Evolutionary conservation across 2,329 filamentous ascomycete species (phyloP).

Genomic region (Fusarium phyllophilum): DNA sequence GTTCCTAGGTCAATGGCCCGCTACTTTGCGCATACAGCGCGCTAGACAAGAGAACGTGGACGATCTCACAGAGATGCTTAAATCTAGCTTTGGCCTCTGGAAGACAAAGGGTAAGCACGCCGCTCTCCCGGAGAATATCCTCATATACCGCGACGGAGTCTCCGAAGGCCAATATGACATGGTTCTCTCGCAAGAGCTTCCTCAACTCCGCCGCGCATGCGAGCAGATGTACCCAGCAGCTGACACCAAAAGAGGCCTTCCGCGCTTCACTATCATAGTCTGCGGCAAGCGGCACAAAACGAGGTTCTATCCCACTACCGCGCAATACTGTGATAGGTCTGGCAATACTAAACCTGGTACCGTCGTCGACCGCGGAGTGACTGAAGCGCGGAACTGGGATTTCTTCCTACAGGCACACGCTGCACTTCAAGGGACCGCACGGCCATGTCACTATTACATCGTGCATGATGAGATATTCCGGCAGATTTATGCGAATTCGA

Average conservation of each 20-base stretch:
- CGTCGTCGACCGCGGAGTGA: not conserved
- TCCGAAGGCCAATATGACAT: not conserved
- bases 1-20: not conserved
- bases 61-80: not conserved
- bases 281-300: not conserved
- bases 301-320: not conserved
- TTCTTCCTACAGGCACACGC: not conserved
- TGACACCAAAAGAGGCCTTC: not conserved
- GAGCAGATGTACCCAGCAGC: not conserved
- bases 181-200: not conserved
- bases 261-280: not conserved
- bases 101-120: not conserved
- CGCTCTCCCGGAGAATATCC: not conserved
- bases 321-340: not conserved
- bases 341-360: not conserved
- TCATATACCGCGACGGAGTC: not conserved
- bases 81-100: not conserved
- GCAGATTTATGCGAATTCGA: not conserved
- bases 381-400: not conserved
- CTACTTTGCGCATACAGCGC: not conserved
- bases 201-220: not conserved
- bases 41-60: not conserved
- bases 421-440: not conserved
- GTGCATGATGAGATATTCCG: not conserved
- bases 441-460: not conserved